phyloP scores from a whole-genome alignment of 257 asterid species.

The Capsicum baccatum region DNA sequence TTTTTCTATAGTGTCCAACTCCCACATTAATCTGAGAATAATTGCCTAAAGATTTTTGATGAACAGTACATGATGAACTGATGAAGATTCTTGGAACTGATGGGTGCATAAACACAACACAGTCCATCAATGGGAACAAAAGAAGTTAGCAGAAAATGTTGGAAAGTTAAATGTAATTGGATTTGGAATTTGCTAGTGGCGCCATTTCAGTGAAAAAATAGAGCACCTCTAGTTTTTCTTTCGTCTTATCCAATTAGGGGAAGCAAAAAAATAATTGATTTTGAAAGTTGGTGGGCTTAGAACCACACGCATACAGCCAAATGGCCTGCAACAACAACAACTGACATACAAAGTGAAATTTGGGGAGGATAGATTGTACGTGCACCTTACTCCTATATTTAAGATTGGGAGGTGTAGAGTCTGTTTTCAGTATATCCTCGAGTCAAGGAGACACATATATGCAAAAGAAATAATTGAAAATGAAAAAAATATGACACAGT shows the following conservation, averaged over 20 bases:
- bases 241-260: constrained; percentile 33
- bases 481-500: too few species aligned
- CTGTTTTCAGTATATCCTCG: too few species aligned
- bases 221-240: constrained; percentile 37
- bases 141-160: not conserved
- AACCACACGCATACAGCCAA: not conserved
- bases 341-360: too few species aligned
- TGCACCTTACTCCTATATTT: too few species aligned
- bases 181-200: constrained; percentile 26
- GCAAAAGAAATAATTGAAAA: too few species aligned
- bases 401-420: too few species aligned
- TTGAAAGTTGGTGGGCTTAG: not conserved
- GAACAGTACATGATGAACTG: constrained; percentile 7
- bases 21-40: constrained; percentile 29
- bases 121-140: constrained; percentile 42
- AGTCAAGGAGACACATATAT: too few species aligned
- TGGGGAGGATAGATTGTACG: too few species aligned
- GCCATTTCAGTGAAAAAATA: constrained; percentile 8
- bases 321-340: not conserved
- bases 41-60: constrained; percentile 19
- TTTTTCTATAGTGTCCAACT: constrained; percentile 36
- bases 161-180: not conserved
- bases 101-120: constrained; percentile 45
- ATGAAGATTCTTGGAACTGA: constrained; percentile 42
- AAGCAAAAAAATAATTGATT: not conserved